phyloP scores from a whole-genome alignment of 768 basidiomycete genomes.

The Boletus tylopilopsis region DNA sequence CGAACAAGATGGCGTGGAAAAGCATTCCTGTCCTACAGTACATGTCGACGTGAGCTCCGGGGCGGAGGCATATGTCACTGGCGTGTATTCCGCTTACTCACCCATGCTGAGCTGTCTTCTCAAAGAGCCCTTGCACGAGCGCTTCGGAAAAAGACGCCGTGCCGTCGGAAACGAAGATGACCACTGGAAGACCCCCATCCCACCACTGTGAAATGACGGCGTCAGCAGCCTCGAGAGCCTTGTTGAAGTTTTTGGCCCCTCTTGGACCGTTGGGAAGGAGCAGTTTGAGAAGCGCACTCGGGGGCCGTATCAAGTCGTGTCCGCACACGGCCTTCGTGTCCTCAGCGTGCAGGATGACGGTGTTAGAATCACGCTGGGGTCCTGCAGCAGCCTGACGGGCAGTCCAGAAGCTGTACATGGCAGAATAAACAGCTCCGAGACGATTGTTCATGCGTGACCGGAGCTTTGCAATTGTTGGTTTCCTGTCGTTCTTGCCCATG shows the following conservation, averaged over 20 bases:
- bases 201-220: conserved; percentile 39
- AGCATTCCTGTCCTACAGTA: conserved; percentile 47
- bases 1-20: conserved; percentile 58
- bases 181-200: conserved; percentile 46
- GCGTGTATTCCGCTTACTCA: too few species aligned
- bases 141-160: conserved; percentile 37
- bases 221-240: conserved; percentile 38
- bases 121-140: conserved; percentile 36
- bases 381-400: conserved; percentile 41
- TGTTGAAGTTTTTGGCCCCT: conserved; percentile 42
- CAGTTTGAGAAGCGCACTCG: conserved; percentile 39
- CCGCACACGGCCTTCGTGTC: conserved; percentile 23
- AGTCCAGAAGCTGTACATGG: conserved; percentile 52
- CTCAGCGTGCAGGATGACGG: conserved; percentile 44
- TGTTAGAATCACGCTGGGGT: conserved; percentile 49
- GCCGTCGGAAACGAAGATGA: conserved; percentile 59
- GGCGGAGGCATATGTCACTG: too few species aligned
- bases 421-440: conserved; percentile 55
- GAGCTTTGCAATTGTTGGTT: conserved; percentile 34
- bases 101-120: conserved; percentile 38
- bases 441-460: conserved; percentile 38
- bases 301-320: conserved; percentile 43
- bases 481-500: conserved; percentile 41
- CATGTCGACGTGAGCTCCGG: not conserved
- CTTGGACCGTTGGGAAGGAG: conserved; percentile 33